phyloP scores from a whole-genome alignment of 768 basidiomycete genomes.

The Podaxis sp. region DNA sequence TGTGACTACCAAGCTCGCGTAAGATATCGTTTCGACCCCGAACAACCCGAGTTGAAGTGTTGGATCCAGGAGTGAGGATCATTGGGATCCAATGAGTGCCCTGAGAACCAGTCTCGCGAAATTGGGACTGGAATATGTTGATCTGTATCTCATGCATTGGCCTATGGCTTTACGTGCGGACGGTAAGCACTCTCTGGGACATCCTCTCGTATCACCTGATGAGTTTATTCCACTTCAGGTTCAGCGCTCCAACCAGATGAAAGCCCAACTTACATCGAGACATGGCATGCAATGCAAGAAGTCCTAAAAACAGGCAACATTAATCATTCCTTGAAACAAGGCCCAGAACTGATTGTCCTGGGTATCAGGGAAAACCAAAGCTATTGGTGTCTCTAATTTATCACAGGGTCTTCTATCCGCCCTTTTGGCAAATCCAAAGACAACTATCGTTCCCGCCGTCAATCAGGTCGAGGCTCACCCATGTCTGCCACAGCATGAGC shows the following conservation, averaged over 20 bases:
- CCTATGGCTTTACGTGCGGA: constrained; percentile 8
- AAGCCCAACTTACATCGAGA: constrained; percentile 10
- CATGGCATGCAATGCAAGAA: constrained; percentile 7
- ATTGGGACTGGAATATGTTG: constrained; percentile 38
- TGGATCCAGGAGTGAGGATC: constrained; percentile 25
- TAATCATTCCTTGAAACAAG: background rate
- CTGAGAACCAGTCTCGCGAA: constrained; percentile 30
- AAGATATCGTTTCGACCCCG: constrained; percentile 10
- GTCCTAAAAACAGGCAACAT: constrained; percentile 4
- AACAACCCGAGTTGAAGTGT: constrained; percentile 17
- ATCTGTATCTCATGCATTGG: constrained; percentile 41
- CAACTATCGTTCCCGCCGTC: constrained; percentile 14
- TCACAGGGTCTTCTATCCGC: background rate
- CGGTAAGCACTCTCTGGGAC: background rate
- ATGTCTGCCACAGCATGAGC: constrained; percentile 37
- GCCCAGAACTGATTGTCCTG: background rate
- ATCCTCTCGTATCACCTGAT: background rate
- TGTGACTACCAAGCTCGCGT: constrained; percentile 38
- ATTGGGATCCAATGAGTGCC: constrained; percentile 27
- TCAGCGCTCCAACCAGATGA: constrained; percentile 7
- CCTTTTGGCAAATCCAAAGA: constrained; percentile 7
- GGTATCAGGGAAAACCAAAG: constrained; percentile 3
- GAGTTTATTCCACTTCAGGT: constrained; percentile 10
- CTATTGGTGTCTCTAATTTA: constrained; percentile 10
- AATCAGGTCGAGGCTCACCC: constrained; percentile 43